Base-by-base conservation (phyloP, 148 eudicot genomes). In the Euryodendron excelsum region DNA sequence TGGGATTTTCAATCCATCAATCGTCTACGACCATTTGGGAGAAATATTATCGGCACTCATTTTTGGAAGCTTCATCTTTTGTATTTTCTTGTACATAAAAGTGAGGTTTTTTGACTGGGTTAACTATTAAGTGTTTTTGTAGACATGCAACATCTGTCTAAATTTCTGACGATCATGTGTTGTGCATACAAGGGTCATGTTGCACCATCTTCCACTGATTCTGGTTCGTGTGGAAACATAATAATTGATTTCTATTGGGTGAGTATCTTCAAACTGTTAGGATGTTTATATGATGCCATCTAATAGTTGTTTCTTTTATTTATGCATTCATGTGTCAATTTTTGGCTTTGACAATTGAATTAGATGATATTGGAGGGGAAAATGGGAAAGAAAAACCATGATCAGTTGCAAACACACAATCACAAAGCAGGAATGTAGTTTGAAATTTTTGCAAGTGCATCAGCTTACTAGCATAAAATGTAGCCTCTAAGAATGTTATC, bases 231-330 rank as follows among this genome's bases (percentile, higher is more conserved):
- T 34, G 99, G 99, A 67, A 95, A 95, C 82, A 73, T 90, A 71
- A 90, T 95, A 31, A 87, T 95, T 56, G 99, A 95, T 83, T 95
- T 95, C 87, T 95, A 95, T 73, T 95, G 99, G 99, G 99, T 95
- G 74, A 90, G 94, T 73, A 67, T 79, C 65, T 41, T 76, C 41
- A 9, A 33, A 72, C 39, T 33, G 60, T 61, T 41, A 52, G 69
- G 52, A 50, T 76, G 23, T 63, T 45, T 44, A 28, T 75, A 18
- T 30, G 18, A 31, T 62, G 30, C 18, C 25, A 68, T 33, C 41
- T 53, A 20, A 8, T 72, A 13, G 14, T 37, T 70, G 10, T 2
- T 77, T 56, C 55, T 44, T 37, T 56, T 23, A 34, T 12, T 74
- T 33, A 10, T 25, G 58, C 18, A 37, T 50, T 45, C 52, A 27